These are phyloP conservation scores for Gossypium herbaceum DNA, from an alignment of 345 rosid species.

Conservation along the genomic window DNA sequence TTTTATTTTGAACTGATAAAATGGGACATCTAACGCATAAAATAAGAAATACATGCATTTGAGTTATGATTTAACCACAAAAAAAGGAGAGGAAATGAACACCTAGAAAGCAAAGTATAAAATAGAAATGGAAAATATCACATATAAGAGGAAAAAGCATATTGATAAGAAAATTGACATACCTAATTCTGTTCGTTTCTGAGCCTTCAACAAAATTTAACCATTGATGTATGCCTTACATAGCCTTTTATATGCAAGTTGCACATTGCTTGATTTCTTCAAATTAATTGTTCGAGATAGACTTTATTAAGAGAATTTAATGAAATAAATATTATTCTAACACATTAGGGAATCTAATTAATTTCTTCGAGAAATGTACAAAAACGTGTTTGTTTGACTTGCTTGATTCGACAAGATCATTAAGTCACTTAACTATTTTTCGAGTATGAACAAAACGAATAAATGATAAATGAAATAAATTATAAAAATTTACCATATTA, in stretches of 20 bases:
- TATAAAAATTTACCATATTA: not conserved
- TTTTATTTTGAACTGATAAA: not conserved
- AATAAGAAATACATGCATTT: not conserved
- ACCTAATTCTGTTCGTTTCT: not conserved
- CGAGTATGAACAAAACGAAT: slow-evolving; percentile 8
- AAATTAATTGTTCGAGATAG: slow-evolving; percentile 13
- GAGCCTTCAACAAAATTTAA: not conserved
- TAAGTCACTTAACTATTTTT: slow-evolving; percentile 2
- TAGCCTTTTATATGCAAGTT: slow-evolving; percentile 1
- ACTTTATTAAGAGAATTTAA: slow-evolving; percentile 1
- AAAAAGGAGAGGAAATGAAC: too few species aligned
- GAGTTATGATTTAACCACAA: too few species aligned
- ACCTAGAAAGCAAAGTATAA: too few species aligned
- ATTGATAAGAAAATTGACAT: not conserved
- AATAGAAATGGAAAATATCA: not conserved
- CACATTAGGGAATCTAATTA: not conserved
- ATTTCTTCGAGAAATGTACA: not conserved
- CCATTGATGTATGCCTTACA: not conserved
- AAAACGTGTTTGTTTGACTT: not conserved
- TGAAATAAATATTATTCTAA: not conserved
- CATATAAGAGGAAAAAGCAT: not conserved
- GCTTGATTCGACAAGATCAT: not conserved
- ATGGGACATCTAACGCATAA: not conserved
- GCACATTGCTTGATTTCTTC: not conserved
- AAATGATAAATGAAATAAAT: not conserved